Percentiles rank a stretch among this genome's conserved stretches.
Evolutionary conservation across 2,329 filamentous ascomycete genomes (phyloP).

Genomic region (Amylocarpus encephaloides): DNA sequence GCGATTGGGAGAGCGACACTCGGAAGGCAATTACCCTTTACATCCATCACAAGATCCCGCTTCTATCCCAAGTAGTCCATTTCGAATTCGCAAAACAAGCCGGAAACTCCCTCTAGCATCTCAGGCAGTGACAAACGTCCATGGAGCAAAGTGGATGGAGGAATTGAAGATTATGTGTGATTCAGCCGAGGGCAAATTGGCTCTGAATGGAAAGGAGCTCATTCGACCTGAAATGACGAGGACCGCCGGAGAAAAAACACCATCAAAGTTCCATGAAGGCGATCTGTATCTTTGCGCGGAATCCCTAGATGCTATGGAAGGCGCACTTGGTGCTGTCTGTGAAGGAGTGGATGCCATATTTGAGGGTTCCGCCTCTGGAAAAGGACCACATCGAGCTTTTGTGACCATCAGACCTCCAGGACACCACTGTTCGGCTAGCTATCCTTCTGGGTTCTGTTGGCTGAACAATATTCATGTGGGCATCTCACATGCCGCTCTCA

Average conservation of each 20-base stretch:
- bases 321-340: constrained; percentile 84
- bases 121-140: constrained; percentile 78
- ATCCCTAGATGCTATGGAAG: constrained; percentile 81
- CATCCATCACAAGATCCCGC: constrained; percentile 52
- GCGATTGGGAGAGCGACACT: constrained; percentile 74
- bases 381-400: constrained; percentile 70
- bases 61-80: constrained; percentile 57
- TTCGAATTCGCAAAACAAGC: constrained; percentile 76
- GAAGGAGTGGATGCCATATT: constrained; percentile 89
- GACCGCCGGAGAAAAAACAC: constrained; percentile 36
- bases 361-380: constrained; percentile 37
- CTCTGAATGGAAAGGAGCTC: constrained; percentile 71
- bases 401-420: constrained; percentile 89
- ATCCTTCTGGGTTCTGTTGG: constrained; percentile 97
- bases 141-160: constrained; percentile 89
- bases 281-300: constrained; percentile 88
- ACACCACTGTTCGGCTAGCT: constrained; percentile 85
- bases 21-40: constrained; percentile 61
- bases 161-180: constrained; percentile 83
- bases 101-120: constrained; percentile 66
- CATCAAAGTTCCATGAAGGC: constrained; percentile 67
- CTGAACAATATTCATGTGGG: constrained; percentile 97
- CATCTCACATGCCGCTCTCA: constrained; percentile 81
- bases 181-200: constrained; percentile 69
- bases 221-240: constrained; percentile 59